phyloP scores from a whole-genome alignment of 2,329 filamentous ascomycete species.

The Fusarium palustre region DNA sequence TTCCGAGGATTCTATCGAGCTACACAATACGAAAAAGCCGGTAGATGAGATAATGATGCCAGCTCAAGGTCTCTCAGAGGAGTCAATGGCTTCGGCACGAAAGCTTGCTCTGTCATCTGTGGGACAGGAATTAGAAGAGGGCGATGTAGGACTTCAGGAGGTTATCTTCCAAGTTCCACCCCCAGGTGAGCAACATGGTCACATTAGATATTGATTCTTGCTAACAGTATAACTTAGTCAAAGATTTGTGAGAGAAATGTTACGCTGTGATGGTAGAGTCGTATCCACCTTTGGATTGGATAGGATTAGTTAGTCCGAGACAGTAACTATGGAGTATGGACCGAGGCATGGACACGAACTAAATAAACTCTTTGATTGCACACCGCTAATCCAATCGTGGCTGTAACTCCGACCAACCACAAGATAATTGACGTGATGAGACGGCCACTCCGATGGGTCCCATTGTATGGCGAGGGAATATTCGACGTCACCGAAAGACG shows the following conservation, averaged over 20 bases:
- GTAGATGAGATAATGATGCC: not conserved
- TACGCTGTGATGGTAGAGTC: not conserved
- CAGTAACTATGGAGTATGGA: not conserved
- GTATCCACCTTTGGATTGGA: not conserved
- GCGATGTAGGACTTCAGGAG: not conserved
- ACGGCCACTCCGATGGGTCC: not conserved
- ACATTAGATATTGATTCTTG: not conserved
- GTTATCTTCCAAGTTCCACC: not conserved
- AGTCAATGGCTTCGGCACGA: not conserved
- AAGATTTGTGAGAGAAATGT: not conserved
- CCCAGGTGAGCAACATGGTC: not conserved
- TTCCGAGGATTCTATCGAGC: too few species aligned
- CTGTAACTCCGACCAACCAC: conserved; percentile 6
- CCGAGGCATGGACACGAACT: not conserved
- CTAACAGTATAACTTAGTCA: not conserved
- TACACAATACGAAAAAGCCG: not conserved
- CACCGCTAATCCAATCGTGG: conserved; percentile 30
- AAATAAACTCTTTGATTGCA: not conserved
- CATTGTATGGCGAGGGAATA: not conserved
- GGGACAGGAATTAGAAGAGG: not conserved
- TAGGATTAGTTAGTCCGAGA: not conserved
- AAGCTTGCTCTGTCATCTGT: not conserved
- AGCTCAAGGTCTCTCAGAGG: not conserved
- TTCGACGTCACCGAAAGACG: not conserved
- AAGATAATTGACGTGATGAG: conserved; percentile 7